A percentile compares a stretch with the other conserved stretches of the same genome.
phyloP scores from a whole-genome alignment of 164 flowering plant genomes.

The Vitis rotundifolia region DNA sequence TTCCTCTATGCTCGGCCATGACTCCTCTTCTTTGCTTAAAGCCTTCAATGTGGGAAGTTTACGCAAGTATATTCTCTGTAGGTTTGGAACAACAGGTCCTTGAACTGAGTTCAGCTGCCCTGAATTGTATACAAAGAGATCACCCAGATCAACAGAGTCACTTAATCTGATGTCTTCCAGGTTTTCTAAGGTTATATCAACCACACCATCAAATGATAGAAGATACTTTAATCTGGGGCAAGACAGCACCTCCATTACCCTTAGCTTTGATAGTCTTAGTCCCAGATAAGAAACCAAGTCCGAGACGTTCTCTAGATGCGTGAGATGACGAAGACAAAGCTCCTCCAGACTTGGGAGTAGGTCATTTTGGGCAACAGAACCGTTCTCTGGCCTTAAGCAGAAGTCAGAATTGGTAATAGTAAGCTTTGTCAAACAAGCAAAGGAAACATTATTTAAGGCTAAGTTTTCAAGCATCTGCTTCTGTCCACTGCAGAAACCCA shows the following conservation, averaged over 20 bases:
- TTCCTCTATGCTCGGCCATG: too few species aligned
- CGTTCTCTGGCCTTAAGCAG: not conserved
- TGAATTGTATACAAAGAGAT: not conserved
- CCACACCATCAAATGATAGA: not conserved
- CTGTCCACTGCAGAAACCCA: conserved; percentile 3
- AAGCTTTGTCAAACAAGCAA: conserved; percentile 5
- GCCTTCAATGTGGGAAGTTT: too few species aligned
- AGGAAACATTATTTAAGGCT: not conserved
- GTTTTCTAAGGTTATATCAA: conserved; percentile 1
- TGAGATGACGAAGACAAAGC: not conserved
- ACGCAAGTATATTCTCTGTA: too few species aligned
- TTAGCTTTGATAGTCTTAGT: conserved; percentile 4
- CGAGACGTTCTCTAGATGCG: not conserved
- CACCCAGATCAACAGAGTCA: not conserved
- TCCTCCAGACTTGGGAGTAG: conserved; percentile 17
- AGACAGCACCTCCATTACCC: not conserved
- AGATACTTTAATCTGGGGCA: conserved; percentile 4
- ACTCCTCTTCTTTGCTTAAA: too few species aligned
- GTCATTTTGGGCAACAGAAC: conserved; percentile 2
- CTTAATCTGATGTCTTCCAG: conserved; percentile 9
- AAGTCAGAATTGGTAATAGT: conserved; percentile 1
- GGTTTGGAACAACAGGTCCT: too few species aligned
- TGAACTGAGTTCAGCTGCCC: too few species aligned
- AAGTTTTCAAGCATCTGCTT: conserved; percentile 3
- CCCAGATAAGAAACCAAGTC: conserved; percentile 4